Base-by-base conservation (phyloP, 768 basidiomycete species). In the Amanita rubescens region DNA sequence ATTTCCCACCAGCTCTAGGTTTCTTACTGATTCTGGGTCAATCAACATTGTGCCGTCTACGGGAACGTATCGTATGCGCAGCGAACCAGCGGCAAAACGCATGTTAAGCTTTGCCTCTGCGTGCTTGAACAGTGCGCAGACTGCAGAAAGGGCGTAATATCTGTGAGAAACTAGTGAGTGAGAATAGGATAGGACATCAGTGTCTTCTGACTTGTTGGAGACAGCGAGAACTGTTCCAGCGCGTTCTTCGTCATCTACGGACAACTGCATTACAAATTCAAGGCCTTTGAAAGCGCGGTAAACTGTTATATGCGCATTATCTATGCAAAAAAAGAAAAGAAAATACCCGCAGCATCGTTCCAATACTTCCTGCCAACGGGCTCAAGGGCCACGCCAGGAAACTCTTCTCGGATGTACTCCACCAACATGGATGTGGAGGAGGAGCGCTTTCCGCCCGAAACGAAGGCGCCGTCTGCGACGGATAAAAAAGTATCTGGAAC, bases 31-130 rank as follows among this genome's bases (percentile, higher is more conserved):
- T 56, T 94, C 94, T 0, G 84, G 77, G 63, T 98, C 96, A 58
- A 99, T 87, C 78, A 96, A 79, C 87, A 97, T 90, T 0, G 91
- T 94, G 0, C 94, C 94, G 64, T 94, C 90, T 0, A 89, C 83
- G 1, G 88, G 81, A 1, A 80, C 72, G 61, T 87, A 94, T 19
- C 81, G 76, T 51, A 93, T 90, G 32, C 83, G 77, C 20, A 93
- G 71, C 8, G 90, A 90, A 3, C 70, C 73, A 0, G 77, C 66
- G 1, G 88, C 76, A 64, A 89, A 97, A 12, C 82, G 78, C 0
- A 78, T 80, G 58, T 89, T 87, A 49, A 87, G 67, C 47, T 79
- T 78, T 2, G 69, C 68, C 62, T 94, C 90, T 19, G 85, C 77
- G 60, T 90, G 82, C 65, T 91, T 92, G 76, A 97, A 93, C 14